Conservation (phyloP, 495 filamentous ascomycete genomes). For the Lepidopterella palustris region DNA sequence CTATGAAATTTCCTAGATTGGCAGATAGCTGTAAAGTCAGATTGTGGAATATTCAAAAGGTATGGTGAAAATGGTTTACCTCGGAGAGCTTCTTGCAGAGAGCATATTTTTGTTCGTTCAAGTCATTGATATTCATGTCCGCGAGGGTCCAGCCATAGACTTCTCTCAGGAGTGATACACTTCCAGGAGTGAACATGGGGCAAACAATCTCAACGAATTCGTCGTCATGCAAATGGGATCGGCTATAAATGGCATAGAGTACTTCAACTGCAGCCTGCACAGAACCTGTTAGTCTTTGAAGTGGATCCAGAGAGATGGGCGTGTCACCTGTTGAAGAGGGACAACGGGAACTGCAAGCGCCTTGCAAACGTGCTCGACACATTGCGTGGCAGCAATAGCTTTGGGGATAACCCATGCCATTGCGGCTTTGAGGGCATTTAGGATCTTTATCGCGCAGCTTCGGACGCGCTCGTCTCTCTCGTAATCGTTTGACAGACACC, state of each 20-base stretch:
- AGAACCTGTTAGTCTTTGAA: constrained; percentile 27
- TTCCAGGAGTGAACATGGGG: constrained; percentile 66
- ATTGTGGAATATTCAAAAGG: not conserved
- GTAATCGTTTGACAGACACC: constrained; percentile 60
- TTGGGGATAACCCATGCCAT: constrained; percentile 80
- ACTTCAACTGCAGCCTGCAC: constrained; percentile 73
- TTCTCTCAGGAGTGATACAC: constrained; percentile 62
- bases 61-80: constrained; percentile 43
- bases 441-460: constrained; percentile 62
- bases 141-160: constrained; percentile 79
- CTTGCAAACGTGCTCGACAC: constrained; percentile 64
- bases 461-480: constrained; percentile 57
- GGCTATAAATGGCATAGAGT: constrained; percentile 71
- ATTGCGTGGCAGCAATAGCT: constrained; percentile 62
- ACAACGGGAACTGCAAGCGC: constrained; percentile 68
- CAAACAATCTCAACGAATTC: constrained; percentile 73
- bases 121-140: constrained; percentile 56
- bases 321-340: constrained; percentile 63
- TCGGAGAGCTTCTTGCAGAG: constrained; percentile 92
- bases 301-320: not conserved
- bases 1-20: constrained; percentile 73
- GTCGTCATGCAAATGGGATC: constrained; percentile 64
- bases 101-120: constrained; percentile 86
- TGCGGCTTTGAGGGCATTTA: constrained; percentile 67
- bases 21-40: constrained; percentile 59